These are phyloP conservation scores for Stylosanthes scabra DNA, from an alignment of 331 rosid genomes.

Conservation along the genomic window DNA sequence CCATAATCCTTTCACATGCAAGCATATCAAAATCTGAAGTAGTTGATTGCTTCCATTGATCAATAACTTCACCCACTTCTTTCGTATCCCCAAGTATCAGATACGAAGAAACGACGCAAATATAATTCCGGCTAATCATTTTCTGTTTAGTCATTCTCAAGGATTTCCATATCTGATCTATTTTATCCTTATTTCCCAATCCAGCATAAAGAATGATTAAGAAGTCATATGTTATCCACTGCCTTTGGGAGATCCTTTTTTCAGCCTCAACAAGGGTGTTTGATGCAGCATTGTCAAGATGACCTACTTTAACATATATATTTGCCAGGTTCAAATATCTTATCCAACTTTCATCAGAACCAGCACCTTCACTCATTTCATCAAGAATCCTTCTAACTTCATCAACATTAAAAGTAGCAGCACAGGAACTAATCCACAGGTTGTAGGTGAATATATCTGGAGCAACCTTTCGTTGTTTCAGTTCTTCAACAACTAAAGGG, in stretches of 20 bases:
- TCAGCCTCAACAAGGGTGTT: constrained; percentile 68
- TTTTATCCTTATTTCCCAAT: constrained; percentile 71
- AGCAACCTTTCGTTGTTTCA: constrained; percentile 60
- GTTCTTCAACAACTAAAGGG: constrained; percentile 68
- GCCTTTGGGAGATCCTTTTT: constrained; percentile 71
- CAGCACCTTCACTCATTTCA: constrained; percentile 69
- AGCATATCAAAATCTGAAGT: constrained; percentile 60
- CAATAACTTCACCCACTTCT: constrained; percentile 78
- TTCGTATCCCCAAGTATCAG: constrained; percentile 70
- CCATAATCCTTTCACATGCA: constrained; percentile 62
- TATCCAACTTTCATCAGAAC: constrained; percentile 70
- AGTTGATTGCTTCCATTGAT: constrained; percentile 83
- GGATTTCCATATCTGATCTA: constrained; percentile 90
- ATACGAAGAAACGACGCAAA: constrained; percentile 78
- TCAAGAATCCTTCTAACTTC: constrained; percentile 67
- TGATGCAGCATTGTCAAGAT: constrained; percentile 59
- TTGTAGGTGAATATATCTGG: constrained; percentile 92
- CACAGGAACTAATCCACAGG: constrained; percentile 90
- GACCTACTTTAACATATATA: constrained; percentile 59
- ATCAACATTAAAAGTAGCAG: constrained; percentile 67
- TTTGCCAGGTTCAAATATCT: constrained; percentile 71
- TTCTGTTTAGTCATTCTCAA: constrained; percentile 78
- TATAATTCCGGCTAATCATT: constrained; percentile 79
- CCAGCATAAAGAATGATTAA: constrained; percentile 79
- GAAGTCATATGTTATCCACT: constrained; percentile 93